Evolutionary conservation across 805 yeast genomes (phyloP), one percentile per base, ranked within the genome.

Genomic region (Lachancea kluyveri): DNA sequence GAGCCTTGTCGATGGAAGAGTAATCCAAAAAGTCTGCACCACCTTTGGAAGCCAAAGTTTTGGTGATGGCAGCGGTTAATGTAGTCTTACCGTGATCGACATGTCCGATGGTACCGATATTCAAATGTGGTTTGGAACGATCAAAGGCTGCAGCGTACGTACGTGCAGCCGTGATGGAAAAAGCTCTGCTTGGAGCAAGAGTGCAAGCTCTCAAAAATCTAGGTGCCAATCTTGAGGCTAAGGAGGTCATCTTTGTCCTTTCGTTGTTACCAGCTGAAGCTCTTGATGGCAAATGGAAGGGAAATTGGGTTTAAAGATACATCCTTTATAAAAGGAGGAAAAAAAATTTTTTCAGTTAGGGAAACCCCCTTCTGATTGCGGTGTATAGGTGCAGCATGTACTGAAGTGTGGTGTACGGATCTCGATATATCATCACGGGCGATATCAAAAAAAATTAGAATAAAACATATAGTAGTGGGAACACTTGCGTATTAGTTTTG

Each of bases 11-110:
- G 54, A 90, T 92, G 41, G 96, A 62, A 33, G 84, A 72, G 61
- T 92, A 92, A 63, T 92, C 97, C 68, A 87, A 72, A 74, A 92
- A 90, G 53, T 68, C 70, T 45, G 97, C 97, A 60, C 94, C 95
- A 56, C 96, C 96, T 53, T 72, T 71, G 51, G 72, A 77, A 31
- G 96, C 72, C 43, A 90, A 72, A 39, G 85, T 88, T 72, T 92
- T 90, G 68, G 97, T 90, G 72, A 90, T 88, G 54, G 97, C 97
- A 46, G 97, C 98, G 40, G 98, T 92, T 59, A 90, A 73, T 35
- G 97, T 88, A 52, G 97, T 88, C 69, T 90, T 90, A 65, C 98
- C 98, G 67, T 90, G 97, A 70, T 90, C 98, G 47, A 90, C 97
- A 64, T 90, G 97, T 48, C 97, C 97, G 62, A 90, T 90, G 60